Evolutionary conservation across 345 rosid genomes (phyloP).

Genomic region (Brassica cretica): DNA sequence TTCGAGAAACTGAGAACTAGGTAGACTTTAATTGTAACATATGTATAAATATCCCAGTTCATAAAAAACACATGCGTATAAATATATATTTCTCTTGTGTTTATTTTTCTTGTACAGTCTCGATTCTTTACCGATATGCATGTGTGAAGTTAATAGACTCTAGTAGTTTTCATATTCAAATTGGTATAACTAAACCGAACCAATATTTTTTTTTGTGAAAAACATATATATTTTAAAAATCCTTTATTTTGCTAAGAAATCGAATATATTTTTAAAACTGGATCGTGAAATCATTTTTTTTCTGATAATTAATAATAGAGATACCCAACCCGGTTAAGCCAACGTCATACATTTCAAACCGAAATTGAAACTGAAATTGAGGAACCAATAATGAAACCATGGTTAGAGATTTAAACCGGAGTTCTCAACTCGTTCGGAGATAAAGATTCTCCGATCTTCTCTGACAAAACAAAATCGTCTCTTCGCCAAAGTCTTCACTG

Average conservation of each 20-base stretch:
- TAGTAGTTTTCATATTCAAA: background rate
- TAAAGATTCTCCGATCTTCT: background rate
- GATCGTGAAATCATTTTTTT: background rate
- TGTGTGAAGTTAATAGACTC: no score
- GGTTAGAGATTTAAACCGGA: constrained; percentile 1
- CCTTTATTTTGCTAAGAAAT: background rate
- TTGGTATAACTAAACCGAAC: background rate
- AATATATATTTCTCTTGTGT: background rate
- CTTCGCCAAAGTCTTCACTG: background rate
- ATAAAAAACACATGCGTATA: background rate
- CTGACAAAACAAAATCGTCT: background rate
- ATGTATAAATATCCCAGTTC: background rate
- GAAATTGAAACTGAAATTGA: background rate
- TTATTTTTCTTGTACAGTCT: background rate
- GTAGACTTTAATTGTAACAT: constrained; percentile 7
- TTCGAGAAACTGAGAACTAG: constrained; percentile 18
- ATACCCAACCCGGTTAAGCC: background rate
- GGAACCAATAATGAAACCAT: background rate
- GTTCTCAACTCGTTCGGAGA: background rate
- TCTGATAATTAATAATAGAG: background rate
- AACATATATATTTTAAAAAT: no score
- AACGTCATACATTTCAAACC: background rate
- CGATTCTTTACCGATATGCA: no score
- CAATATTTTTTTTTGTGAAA: background rate
- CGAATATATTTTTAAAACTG: background rate